These are phyloP conservation scores for Salvia miltiorrhiza DNA, from an alignment of 257 asterid genomes.

Conservation along the genomic window DNA sequence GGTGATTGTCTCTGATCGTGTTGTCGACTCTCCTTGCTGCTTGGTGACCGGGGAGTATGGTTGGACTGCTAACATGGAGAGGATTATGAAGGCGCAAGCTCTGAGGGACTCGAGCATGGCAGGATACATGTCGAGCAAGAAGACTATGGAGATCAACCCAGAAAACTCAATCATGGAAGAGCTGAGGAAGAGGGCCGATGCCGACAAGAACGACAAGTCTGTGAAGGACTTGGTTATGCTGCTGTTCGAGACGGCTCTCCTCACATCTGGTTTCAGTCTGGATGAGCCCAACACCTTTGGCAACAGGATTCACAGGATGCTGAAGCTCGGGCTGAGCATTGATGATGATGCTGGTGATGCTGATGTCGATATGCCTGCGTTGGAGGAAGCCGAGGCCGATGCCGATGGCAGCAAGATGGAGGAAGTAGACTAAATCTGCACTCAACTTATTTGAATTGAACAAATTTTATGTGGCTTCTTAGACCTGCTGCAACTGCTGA, in stretches of 20 bases:
- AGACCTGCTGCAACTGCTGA: neutral
- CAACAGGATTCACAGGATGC: constrained; percentile 65
- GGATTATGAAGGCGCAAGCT: constrained; percentile 68
- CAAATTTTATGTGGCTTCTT: neutral
- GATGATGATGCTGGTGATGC: constrained; percentile 52
- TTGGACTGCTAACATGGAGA: constrained; percentile 74
- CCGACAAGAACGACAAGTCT: constrained; percentile 64
- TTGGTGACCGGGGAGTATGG: constrained; percentile 66
- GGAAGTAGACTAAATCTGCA: constrained; percentile 48
- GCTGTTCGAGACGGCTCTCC: constrained; percentile 61
- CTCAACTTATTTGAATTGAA: neutral
- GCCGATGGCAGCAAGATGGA: constrained; percentile 78
- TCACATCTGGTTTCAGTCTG: constrained; percentile 64
- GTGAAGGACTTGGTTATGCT: constrained; percentile 57
- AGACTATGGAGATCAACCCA: constrained; percentile 64
- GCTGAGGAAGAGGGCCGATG: constrained; percentile 63
- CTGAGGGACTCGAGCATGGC: constrained; percentile 61
- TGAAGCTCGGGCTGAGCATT: constrained; percentile 70
- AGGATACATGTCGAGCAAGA: constrained; percentile 67
- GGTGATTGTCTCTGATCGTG: constrained; percentile 61
- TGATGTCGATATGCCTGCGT: constrained; percentile 53
- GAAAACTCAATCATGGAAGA: constrained; percentile 63
- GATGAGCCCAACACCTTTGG: constrained; percentile 73
- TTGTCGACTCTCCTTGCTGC: constrained; percentile 70
- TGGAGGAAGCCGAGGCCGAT: constrained; percentile 62